These are phyloP conservation scores for Rhododendron henanense DNA, from an alignment of 148 eudicot genomes.

Conservation along the genomic window DNA sequence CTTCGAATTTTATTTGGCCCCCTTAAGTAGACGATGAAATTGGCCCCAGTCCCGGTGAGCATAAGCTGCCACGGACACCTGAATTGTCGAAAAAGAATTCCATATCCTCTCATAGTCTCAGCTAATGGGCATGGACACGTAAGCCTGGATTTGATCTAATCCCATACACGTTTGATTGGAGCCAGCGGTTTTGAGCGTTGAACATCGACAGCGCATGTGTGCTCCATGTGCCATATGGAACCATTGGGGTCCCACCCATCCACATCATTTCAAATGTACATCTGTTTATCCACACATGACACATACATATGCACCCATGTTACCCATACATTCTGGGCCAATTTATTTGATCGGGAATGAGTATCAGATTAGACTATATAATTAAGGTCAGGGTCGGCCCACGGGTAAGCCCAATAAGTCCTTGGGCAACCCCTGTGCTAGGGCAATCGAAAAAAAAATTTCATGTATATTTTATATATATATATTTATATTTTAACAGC, in stretches of 20 bases:
- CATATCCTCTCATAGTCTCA: background rate
- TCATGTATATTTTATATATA: too few species aligned
- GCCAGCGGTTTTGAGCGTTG: background rate
- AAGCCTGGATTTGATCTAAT: background rate
- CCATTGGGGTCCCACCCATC: background rate
- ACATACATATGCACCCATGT: background rate
- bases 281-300: background rate
- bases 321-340: background rate
- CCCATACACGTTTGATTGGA: background rate
- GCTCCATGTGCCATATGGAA: background rate
- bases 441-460: too few species aligned
- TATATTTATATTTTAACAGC: too few species aligned
- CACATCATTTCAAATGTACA: background rate
- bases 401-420: too few species aligned
- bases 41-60: too few species aligned
- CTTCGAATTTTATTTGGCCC: too few species aligned
- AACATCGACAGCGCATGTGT: background rate
- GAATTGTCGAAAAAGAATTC: too few species aligned
- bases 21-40: too few species aligned
- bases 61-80: too few species aligned
- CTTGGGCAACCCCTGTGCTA: too few species aligned
- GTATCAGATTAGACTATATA: background rate
- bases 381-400: too few species aligned
- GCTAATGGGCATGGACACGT: background rate
- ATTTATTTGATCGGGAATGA: background rate